A percentile compares a stretch with the other conserved stretches of the same genome.
phyloP scores from a whole-genome alignment of 768 basidiomycete species.

The Tricholoma matsutake region DNA sequence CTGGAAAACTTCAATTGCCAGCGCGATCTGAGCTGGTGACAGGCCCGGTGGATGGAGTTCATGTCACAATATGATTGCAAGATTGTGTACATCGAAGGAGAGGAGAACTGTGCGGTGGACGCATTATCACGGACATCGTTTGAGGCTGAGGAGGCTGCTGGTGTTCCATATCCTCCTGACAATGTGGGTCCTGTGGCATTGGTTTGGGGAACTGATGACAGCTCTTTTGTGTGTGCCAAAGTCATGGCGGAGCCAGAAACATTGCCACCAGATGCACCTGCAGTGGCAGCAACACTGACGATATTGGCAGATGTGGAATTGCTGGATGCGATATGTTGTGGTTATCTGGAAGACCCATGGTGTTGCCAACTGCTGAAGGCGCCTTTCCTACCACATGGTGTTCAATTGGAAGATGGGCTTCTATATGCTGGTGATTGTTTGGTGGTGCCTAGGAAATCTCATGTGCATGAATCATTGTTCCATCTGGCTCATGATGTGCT shows the following conservation, averaged over 20 bases:
- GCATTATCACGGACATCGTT: no score
- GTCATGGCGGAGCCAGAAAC: background rate
- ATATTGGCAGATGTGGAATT: no score
- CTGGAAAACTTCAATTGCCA: no score
- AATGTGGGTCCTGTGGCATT: background rate
- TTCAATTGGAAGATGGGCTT: background rate
- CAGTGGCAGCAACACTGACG: background rate
- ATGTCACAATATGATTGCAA: no score
- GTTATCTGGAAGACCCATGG: slow-evolving; percentile 1
- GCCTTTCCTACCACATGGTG: slow-evolving; percentile 10
- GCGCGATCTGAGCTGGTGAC: no score
- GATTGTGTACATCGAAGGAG: no score
- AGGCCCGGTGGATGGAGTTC: no score
- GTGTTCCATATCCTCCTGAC: no score
- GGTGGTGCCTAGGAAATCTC: background rate
- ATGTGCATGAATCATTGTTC: no score
- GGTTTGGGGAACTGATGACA: background rate
- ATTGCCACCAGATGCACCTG: slow-evolving; percentile 11
- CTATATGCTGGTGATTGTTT: background rate
- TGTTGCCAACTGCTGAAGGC: background rate
- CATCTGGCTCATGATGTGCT: no score
- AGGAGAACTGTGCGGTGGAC: no score
- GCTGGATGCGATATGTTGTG: background rate
- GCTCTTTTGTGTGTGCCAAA: background rate
- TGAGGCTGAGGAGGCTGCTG: no score